Evolutionary conservation across 208 protist species (phyloP).

Genomic region (Crithidia bombi): DNA sequence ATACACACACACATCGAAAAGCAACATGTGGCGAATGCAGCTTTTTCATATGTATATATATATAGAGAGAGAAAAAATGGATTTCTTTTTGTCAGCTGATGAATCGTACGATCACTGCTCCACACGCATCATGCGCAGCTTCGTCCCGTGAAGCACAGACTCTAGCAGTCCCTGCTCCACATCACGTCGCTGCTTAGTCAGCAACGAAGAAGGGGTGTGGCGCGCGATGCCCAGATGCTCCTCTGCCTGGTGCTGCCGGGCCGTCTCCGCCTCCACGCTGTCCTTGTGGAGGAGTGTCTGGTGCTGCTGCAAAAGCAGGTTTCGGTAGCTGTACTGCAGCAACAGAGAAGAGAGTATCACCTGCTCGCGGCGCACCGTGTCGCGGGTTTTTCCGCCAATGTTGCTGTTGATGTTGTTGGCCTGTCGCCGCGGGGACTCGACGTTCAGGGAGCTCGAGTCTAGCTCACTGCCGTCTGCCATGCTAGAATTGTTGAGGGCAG

Average conservation of each 20-base stretch:
- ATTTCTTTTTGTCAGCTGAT: neutral
- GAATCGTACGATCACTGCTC: constrained; percentile 26
- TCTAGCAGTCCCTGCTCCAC: constrained; percentile 67
- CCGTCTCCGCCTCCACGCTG: constrained; percentile 28
- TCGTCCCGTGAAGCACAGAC: constrained; percentile 49
- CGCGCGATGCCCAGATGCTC: constrained; percentile 25
- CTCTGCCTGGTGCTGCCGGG: constrained; percentile 24
- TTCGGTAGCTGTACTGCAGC: constrained; percentile 64
- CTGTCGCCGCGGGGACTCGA: neutral
- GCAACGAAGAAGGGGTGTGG: constrained; percentile 38
- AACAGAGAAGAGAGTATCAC: constrained; percentile 54
- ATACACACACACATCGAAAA: no score
- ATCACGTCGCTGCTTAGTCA: constrained; percentile 64
- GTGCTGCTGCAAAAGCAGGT: constrained; percentile 73
- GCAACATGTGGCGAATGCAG: neutral
- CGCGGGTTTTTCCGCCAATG: constrained; percentile 25
- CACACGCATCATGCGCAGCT: constrained; percentile 33
- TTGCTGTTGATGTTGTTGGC: constrained; percentile 3
- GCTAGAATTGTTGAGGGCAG: neutral
- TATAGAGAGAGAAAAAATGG: no score
- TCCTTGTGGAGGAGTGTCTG: constrained; percentile 44
- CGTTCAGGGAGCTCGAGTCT: constrained; percentile 6
- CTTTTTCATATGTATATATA: no score
- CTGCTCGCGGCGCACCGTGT: constrained; percentile 36
- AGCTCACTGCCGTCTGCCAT: constrained; percentile 10